Base-by-base conservation (phyloP, 2,329 filamentous ascomycete genomes). In the Cladophialophora exuberans region DNA sequence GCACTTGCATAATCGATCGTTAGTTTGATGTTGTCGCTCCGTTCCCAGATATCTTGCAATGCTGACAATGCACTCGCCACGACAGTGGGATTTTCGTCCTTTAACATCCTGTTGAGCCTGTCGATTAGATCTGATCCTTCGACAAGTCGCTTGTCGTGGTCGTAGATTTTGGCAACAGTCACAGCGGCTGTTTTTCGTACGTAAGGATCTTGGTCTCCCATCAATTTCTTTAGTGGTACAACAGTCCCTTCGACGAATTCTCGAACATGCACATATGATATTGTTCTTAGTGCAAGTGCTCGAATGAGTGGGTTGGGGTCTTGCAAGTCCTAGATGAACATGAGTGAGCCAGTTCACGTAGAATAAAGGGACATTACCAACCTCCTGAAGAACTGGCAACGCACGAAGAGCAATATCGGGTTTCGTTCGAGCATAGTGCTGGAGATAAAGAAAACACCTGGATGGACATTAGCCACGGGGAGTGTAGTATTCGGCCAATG, bases 1-100 rank as follows among this genome's bases (percentile, higher is more conserved):
- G 94, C 94, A 73, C 96, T 99, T 60, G 85, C 85, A 70, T 99
- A 97, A 74, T 99, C 94, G 65, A 99, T 97, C 3, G 94, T 97
- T 60, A 99, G 84, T 71, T 96, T 97, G 73, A 99, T 99, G 55
- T 89, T 90, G 72, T 97, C 93, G 70, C 92, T 97, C 55, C 93
- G 83, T 71, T 97, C 94, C 94, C 94, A 99, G 45, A 99, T 97
- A 72, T 99, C 94, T 84, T 96, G 94, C 67, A 99, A 72, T 30
- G 89, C 82, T 22, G 94, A 93, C 60, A 99, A 75, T 5, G 95
- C 92, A 69, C 92, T 97, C 9, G 94, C 93, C 18, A 99, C 93
- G 2, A 99, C 94, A 0, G 94, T 99, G 0, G 94, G 93, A 67
- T 99, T 99, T 70, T 97, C 93, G 65, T 99, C 94, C 67, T 91